These are phyloP conservation scores for Dipteronia sinensis DNA, from an alignment of 345 rosid species.

Conservation along the genomic window DNA sequence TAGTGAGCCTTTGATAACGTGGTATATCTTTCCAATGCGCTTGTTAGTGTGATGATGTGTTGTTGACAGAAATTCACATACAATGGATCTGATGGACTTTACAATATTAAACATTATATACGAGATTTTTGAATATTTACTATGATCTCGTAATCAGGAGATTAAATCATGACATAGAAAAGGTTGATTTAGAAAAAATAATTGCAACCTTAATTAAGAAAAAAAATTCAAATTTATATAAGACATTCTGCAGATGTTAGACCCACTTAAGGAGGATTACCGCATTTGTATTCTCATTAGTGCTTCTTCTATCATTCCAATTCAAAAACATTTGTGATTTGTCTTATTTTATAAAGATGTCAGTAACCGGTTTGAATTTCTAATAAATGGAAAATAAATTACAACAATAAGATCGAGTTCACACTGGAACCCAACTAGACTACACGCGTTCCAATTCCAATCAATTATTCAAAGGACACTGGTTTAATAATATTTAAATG, in stretches of 20 bases:
- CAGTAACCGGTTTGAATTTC: not conserved
- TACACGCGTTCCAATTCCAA: not conserved
- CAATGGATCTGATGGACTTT: too few species aligned
- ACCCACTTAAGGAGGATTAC: not conserved
- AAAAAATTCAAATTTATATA: not conserved
- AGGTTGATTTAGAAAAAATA: too few species aligned
- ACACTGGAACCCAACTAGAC: not conserved
- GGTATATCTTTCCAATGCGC: too few species aligned
- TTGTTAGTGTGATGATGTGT: too few species aligned
- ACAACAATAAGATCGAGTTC: not conserved
- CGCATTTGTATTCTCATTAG: not conserved
- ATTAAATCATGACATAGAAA: too few species aligned
- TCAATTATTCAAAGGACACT: not conserved
- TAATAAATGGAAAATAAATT: not conserved
- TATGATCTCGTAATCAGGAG: too few species aligned
- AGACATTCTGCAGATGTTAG: not conserved
- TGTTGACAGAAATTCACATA: too few species aligned
- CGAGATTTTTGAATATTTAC: too few species aligned
- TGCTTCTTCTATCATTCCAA: not conserved
- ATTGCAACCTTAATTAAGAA: not conserved
- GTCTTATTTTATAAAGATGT: not conserved
- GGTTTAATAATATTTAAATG: not conserved
- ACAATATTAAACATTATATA: too few species aligned
- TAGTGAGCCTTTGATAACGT: too few species aligned
- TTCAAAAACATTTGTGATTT: not conserved